A percentile compares a stretch with the other conserved stretches of the same genome.
Evolutionary conservation across 495 filamentous ascomycete genomes (phyloP).

Genomic region (Sordaria brevicollis): DNA sequence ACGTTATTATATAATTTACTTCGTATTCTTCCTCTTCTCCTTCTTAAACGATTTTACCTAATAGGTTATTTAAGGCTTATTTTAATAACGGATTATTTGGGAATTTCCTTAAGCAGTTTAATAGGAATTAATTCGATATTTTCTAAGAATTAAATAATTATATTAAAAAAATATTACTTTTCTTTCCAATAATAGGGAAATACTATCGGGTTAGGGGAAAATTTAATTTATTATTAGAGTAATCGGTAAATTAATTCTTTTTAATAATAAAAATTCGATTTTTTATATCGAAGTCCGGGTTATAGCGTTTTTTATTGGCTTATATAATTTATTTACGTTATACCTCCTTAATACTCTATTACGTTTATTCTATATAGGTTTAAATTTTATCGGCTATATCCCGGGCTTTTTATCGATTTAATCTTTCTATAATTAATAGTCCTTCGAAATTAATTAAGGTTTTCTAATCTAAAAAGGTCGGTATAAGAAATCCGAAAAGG

Average conservation of each 20-base stretch:
- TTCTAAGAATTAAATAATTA: background rate
- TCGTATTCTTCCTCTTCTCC: slow-evolving; percentile 1
- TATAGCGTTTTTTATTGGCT: slow-evolving; percentile 1
- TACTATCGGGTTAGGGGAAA: slow-evolving; percentile 2
- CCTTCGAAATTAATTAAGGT: no score
- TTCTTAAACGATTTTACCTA: background rate
- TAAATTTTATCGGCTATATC: background rate
- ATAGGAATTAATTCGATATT: background rate
- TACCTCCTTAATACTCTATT: background rate
- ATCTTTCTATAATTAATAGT: no score
- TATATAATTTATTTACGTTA: background rate
- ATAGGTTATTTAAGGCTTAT: background rate
- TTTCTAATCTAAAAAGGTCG: no score
- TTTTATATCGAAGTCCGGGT: slow-evolving; percentile 10
- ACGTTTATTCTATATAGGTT: background rate
- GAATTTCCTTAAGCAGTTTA: no score
- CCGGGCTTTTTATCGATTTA: no score
- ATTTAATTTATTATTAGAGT: slow-evolving; percentile 4
- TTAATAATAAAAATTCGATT: slow-evolving; percentile 6
- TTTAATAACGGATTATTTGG: slow-evolving; percentile 3
- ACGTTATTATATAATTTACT: background rate
- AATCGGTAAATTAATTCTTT: no score
- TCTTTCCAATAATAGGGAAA: background rate
- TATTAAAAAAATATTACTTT: background rate
- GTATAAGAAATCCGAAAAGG: no score